Conservation (phyloP, 164 flowering plant species). For the Umbellularia californica region DNA sequence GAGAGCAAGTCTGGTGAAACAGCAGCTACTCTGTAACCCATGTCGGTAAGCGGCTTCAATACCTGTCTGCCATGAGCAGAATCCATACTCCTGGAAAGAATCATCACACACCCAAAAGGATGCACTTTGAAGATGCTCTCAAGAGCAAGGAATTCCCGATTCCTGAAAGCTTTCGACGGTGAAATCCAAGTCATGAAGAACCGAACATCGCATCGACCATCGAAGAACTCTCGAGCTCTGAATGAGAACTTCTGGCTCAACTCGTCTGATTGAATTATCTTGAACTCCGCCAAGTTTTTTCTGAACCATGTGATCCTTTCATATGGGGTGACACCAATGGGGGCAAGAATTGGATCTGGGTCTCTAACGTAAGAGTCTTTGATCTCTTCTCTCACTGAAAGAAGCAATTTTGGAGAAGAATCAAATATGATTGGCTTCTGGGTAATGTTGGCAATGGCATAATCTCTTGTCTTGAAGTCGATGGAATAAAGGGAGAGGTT, state of each 20-base stretch:
- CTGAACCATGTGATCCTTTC: conserved; percentile 27
- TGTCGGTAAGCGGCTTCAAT: conserved; percentile 41
- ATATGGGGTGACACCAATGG: conserved; percentile 13
- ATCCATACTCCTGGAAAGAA: conserved; percentile 60
- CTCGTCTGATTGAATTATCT: conserved; percentile 24
- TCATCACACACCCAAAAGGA: conserved; percentile 62
- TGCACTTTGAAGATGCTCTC: conserved; percentile 69
- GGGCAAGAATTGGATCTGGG: conserved; percentile 14
- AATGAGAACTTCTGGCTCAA: conserved; percentile 17
- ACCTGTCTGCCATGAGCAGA: conserved; percentile 37
- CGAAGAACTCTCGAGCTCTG: conserved; percentile 26
- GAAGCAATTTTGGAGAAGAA: conserved; percentile 5
- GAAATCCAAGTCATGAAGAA: conserved; percentile 94
- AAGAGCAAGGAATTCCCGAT: conserved; percentile 46
- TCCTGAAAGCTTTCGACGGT: conserved; percentile 36
- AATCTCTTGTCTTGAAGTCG: neutral
- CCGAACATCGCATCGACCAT: conserved; percentile 32
- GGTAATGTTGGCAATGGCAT: neutral
- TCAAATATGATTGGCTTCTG: neutral
- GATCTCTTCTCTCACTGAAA: conserved; percentile 13
- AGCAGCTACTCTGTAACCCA: conserved; percentile 43
- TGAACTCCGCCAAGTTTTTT: conserved; percentile 18
- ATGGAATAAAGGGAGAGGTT: conserved; percentile 10
- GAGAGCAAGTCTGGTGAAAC: conserved; percentile 50
- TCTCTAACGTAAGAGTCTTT: conserved; percentile 1